phyloP scores from a whole-genome alignment of 2,329 filamentous ascomycete species.

The Aspergillus hiratsukae region DNA sequence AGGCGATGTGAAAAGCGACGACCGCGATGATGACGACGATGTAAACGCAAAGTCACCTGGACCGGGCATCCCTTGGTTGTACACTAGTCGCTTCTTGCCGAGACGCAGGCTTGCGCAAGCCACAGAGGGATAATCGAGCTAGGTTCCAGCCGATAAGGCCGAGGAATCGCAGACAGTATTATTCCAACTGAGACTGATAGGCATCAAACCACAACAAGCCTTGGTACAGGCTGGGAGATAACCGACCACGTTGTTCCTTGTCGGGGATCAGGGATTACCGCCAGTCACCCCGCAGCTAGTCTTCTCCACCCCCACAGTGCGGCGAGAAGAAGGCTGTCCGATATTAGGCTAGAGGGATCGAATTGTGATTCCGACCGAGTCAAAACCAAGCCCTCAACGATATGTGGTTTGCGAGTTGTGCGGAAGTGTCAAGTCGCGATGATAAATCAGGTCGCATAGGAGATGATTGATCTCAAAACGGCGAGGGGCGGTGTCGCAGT shows the following conservation, averaged over 20 bases:
- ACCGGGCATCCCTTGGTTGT: constrained; percentile 15
- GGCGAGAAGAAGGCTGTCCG: not conserved
- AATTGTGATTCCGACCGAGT: not conserved
- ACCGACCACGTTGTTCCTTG: constrained; percentile 18
- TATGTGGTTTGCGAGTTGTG: not conserved
- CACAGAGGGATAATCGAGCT: not conserved
- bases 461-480: not conserved
- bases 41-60: constrained; percentile 9
- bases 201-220: constrained; percentile 3
- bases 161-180: not conserved
- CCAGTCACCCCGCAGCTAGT: constrained; percentile 18
- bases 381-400: not conserved
- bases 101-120: not conserved
- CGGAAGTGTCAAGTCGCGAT: not conserved
- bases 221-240: constrained; percentile 3
- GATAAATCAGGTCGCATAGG: not conserved
- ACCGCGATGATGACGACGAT: constrained; percentile 6
- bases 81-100: constrained; percentile 6
- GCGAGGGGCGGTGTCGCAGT: not conserved
- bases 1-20: not conserved
- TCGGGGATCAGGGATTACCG: constrained; percentile 17
- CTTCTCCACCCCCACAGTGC: constrained; percentile 14
- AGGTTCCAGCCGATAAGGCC: not conserved
- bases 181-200: constrained; percentile 6
- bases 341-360: not conserved